Conservation (phyloP, 805 yeast species). For the Huiozyma sinensis region DNA sequence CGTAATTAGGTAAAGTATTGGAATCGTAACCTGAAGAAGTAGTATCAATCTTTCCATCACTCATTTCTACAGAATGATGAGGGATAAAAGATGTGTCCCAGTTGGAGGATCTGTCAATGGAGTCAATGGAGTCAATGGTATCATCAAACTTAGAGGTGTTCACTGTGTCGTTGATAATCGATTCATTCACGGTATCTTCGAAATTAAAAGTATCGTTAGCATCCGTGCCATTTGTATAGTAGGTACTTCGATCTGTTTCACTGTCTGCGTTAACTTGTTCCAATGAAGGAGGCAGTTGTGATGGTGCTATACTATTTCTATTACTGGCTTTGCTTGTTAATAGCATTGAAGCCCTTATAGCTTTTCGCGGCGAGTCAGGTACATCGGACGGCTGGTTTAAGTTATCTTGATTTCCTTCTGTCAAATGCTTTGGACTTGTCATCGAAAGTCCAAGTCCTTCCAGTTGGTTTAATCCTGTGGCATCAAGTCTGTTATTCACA, state of each 20-base stretch:
- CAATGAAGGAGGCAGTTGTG: not conserved
- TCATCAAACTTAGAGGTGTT: not conserved
- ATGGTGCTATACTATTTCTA: not conserved
- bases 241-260: not conserved
- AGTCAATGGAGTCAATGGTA: not conserved
- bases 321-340: conserved; percentile 3
- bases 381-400: not conserved
- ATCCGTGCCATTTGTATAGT: not conserved
- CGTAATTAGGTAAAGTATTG: conserved; percentile 2
- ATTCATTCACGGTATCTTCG: conserved; percentile 1
- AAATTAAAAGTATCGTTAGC: not conserved
- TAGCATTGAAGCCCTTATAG: conserved; percentile 14
- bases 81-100: no score
- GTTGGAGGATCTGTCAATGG: no score
- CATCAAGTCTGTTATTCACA: no score
- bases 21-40: no score
- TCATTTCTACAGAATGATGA: no score
- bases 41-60: no score
- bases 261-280: no score
- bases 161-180: not conserved
- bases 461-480: no score
- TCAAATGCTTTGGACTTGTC: not conserved
- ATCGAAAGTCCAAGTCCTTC: not conserved
- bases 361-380: conserved; percentile 10
- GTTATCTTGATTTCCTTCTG: not conserved